Conservation (phyloP, 345 rosid species). For the Lagerstroemia speciosa region DNA sequence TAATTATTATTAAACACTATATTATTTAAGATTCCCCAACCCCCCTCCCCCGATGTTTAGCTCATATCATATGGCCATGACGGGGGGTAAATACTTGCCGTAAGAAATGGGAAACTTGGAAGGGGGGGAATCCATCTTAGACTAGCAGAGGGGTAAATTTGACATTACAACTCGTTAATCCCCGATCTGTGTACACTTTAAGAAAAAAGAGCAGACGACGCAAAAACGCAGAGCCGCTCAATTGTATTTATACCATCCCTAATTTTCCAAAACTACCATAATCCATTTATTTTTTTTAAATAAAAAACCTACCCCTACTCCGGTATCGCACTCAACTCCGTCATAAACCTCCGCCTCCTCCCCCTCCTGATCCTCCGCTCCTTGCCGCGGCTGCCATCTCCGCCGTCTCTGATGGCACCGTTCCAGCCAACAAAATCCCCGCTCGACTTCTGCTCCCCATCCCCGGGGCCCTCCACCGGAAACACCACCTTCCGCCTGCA, state of each 20-base stretch:
- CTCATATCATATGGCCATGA: no score
- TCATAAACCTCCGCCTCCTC: constrained; percentile 16
- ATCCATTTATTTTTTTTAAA: no score
- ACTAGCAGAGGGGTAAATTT: not conserved
- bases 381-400: constrained; percentile 2
- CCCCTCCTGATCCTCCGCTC: constrained; percentile 4
- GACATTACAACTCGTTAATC: not conserved
- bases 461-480: constrained; percentile 10
- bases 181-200: not conserved
- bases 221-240: not conserved
- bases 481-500: constrained; percentile 12
- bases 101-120: no score
- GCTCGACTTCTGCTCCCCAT: not conserved
- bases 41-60: no score
- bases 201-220: no score
- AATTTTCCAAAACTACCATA: constrained; percentile 7
- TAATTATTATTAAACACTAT: no score
- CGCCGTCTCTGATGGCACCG: constrained; percentile 8
- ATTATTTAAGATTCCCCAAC: no score
- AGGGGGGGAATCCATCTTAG: no score
- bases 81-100: no score
- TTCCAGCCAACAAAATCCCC: not conserved
- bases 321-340: constrained; percentile 26
- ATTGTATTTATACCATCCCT: not conserved
- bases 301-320: constrained; percentile 33